Conservation (phyloP, 2,329 filamentous ascomycete genomes). For the Aspergillus felis region DNA sequence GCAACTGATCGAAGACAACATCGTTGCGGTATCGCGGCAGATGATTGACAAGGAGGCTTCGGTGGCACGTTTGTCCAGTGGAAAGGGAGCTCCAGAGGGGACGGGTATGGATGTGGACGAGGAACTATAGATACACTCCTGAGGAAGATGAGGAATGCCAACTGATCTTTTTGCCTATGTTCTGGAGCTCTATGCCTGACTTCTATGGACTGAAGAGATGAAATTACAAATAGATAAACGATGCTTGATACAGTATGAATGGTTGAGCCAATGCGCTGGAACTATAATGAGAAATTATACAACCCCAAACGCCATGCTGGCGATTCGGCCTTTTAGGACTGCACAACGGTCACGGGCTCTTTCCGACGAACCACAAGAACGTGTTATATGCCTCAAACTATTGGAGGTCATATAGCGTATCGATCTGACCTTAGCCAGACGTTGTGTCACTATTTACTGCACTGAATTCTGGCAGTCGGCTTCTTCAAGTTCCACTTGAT, state of each 20-base stretch:
- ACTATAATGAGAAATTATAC: neutral
- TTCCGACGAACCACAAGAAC: no score
- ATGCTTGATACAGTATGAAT: neutral
- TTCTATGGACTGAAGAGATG: neutral
- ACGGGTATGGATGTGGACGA: conserved; percentile 67
- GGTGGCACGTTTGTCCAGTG: conserved; percentile 62
- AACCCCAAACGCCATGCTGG: no score
- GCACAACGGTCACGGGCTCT: no score
- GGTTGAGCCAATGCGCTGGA: neutral
- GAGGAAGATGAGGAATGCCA: conserved; percentile 3
- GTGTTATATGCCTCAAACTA: no score
- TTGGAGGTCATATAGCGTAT: no score
- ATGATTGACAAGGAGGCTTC: conserved; percentile 99
- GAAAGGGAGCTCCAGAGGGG: conserved; percentile 44
- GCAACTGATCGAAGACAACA: conserved; percentile 98
- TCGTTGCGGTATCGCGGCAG: conserved; percentile 93
- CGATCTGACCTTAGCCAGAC: neutral
- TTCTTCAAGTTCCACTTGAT: conserved; percentile 6
- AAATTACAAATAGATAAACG: conserved; percentile 2
- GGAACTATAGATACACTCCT: conserved; percentile 38
- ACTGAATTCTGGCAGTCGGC: neutral
- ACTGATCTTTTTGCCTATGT: neutral
- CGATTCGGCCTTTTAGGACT: no score
- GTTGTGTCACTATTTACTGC: conserved; percentile 1
- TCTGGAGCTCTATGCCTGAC: neutral